A percentile compares a stretch with the other conserved stretches of the same genome.
These are phyloP conservation scores for Paramecium pentaurelia DNA, from an alignment of 73 alveolate genomes.

Conservation along the genomic window DNA sequence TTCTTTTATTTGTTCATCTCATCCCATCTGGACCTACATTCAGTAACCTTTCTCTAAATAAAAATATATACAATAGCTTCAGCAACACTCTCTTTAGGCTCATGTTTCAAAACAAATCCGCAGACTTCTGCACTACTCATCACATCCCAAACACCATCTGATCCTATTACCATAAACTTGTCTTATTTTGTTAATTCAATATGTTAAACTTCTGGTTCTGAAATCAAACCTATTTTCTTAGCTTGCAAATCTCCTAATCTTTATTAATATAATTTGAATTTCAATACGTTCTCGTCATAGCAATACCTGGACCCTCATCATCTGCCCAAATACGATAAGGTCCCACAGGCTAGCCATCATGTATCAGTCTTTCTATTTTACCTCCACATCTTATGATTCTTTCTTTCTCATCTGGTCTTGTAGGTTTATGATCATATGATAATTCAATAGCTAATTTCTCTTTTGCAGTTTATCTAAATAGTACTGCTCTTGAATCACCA, in stretches of 20 bases:
- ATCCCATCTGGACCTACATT: constrained; percentile 80
- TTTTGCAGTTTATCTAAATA: constrained; percentile 62
- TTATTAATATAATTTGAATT: not conserved
- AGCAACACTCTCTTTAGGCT: constrained; percentile 66
- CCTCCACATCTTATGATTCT: constrained; percentile 76
- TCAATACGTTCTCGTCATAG: constrained; percentile 79
- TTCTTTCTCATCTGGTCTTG: constrained; percentile 77
- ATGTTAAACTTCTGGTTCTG: constrained; percentile 85
- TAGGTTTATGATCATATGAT: constrained; percentile 90
- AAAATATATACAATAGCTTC: constrained; percentile 35
- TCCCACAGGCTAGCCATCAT: constrained; percentile 74
- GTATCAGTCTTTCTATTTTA: constrained; percentile 66
- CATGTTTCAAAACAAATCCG: constrained; percentile 71
- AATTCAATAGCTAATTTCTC: constrained; percentile 72
- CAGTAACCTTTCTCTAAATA: constrained; percentile 47
- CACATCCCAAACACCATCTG: constrained; percentile 90
- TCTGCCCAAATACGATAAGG: constrained; percentile 84
- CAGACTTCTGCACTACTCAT: constrained; percentile 84
- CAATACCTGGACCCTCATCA: constrained; percentile 93
- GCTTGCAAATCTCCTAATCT: constrained; percentile 84
- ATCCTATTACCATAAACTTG: constrained; percentile 81
- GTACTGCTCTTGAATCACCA: constrained; percentile 94
- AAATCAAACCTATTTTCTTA: constrained; percentile 80
- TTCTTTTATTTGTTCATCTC: constrained; percentile 55
- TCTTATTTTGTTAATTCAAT: constrained; percentile 82